phyloP scores from a whole-genome alignment of 805 yeast genomes.

The Yueomyces sinensis region DNA sequence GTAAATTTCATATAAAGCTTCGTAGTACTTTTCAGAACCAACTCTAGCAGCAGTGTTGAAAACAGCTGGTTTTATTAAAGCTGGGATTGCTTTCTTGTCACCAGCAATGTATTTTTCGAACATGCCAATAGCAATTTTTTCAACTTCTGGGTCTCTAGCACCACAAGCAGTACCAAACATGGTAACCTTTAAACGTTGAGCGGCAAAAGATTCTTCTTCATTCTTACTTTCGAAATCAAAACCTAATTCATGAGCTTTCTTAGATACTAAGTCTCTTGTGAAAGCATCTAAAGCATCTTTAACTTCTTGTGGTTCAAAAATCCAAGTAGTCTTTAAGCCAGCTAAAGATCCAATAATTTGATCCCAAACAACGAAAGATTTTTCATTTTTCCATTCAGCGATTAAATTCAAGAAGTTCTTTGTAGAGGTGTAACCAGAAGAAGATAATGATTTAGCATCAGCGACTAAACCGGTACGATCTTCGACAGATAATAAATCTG shows the following conservation, averaged over 20 bases:
- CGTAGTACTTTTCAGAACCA: slow-evolving; percentile 53
- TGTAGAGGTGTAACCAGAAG: slow-evolving; percentile 57
- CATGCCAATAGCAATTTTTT: slow-evolving; percentile 32
- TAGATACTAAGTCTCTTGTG: slow-evolving; percentile 39
- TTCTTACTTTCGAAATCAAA: slow-evolving; percentile 37
- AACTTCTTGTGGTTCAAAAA: slow-evolving; percentile 37
- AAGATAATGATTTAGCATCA: slow-evolving; percentile 61
- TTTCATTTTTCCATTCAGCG: slow-evolving; percentile 45
- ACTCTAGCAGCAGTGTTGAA: slow-evolving; percentile 52
- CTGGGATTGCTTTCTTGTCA: slow-evolving; percentile 55
- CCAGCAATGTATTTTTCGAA: slow-evolving; percentile 47
- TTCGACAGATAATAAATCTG: slow-evolving; percentile 50
- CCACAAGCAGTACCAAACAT: slow-evolving; percentile 49
- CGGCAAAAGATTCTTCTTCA: slow-evolving; percentile 40
- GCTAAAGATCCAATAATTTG: slow-evolving; percentile 39
- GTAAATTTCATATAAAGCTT: slow-evolving; percentile 48
- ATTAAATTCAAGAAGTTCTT: slow-evolving; percentile 46
- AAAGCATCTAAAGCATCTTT: slow-evolving; percentile 38
- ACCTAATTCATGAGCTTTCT: slow-evolving; percentile 45
- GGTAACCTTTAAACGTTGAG: slow-evolving; percentile 52
- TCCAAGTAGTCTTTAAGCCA: slow-evolving; percentile 38
- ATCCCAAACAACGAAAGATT: slow-evolving; percentile 56
- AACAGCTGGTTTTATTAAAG: slow-evolving; percentile 56
- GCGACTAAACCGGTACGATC: slow-evolving; percentile 73
- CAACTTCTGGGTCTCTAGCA: slow-evolving; percentile 35